phyloP scores from a whole-genome alignment of 805 yeast species.

The Metschnikowia anglica region DNA sequence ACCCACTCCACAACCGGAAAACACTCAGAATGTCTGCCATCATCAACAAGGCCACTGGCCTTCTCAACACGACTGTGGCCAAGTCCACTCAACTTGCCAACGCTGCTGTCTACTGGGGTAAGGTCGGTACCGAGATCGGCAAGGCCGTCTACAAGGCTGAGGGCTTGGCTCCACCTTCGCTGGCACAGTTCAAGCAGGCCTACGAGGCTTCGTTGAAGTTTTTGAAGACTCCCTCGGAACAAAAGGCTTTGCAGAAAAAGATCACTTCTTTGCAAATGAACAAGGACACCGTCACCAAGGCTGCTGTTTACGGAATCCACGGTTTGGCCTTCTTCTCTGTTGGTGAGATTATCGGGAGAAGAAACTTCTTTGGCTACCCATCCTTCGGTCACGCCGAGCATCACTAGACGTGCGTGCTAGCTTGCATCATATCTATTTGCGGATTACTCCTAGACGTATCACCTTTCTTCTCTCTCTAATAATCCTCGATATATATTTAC shows the following conservation, averaged over 20 bases:
- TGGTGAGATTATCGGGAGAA: conserved; percentile 96
- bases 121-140: conserved; percentile 61
- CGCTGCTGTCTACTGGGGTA: conserved; percentile 76
- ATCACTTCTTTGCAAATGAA: conserved; percentile 46
- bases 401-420: conserved; percentile 19
- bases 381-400: conserved; percentile 48
- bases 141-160: conserved; percentile 87
- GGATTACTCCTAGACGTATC: conserved; percentile 8
- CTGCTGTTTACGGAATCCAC: conserved; percentile 77
- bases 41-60: conserved; percentile 39
- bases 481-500: neutral
- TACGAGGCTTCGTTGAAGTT: conserved; percentile 49
- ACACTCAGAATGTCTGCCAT: conserved; percentile 40
- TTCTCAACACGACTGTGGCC: conserved; percentile 35
- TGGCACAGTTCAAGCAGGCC: conserved; percentile 71
- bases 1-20: neutral
- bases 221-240: conserved; percentile 47
- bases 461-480: neutral
- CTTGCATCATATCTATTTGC: conserved; percentile 6
- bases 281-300: conserved; percentile 60
- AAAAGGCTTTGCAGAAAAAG: conserved; percentile 53
- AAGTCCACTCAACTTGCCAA: conserved; percentile 44
- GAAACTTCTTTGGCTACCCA: conserved; percentile 89
- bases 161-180: conserved; percentile 87
- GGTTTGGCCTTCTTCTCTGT: conserved; percentile 86